Percentiles rank a stretch among this genome's conserved stretches.
Conservation (phyloP, 768 basidiomycete genomes). For the Suillus tomentosus region DNA sequence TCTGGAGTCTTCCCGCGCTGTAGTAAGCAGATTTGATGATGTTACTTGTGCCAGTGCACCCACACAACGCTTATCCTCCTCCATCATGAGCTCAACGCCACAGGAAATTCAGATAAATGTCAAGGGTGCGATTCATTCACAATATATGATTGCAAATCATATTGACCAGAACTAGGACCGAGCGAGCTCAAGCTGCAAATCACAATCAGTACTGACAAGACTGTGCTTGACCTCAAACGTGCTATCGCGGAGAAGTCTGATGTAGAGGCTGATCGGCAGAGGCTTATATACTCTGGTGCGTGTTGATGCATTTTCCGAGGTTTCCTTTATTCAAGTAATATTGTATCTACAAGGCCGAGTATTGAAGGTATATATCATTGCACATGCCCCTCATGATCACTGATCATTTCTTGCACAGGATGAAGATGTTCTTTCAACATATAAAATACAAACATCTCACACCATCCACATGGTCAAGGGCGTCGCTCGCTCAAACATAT, state of each 20-base stretch:
- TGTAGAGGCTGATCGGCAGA: conserved; percentile 83
- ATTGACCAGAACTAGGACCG: conserved; percentile 53
- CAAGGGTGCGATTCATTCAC: conserved; percentile 50
- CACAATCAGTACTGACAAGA: conserved; percentile 77
- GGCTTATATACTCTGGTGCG: conserved; percentile 90
- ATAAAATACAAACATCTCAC: conserved; percentile 89
- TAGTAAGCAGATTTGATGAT: conserved; percentile 6
- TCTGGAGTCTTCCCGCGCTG: conserved; percentile 4
- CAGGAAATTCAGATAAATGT: conserved; percentile 66
- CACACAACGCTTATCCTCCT: conserved; percentile 14
- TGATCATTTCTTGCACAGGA: conserved; percentile 48
- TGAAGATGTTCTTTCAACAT: conserved; percentile 76
- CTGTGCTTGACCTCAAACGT: conserved; percentile 88
- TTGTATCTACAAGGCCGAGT: conserved; percentile 55
- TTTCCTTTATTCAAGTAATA: not conserved
- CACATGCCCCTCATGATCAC: conserved; percentile 11
- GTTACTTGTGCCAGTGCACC: conserved; percentile 1
- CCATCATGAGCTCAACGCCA: conserved; percentile 49
- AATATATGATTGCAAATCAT: not conserved
- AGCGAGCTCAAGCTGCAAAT: conserved; percentile 93
- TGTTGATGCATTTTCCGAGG: conserved; percentile 9
- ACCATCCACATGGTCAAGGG: conserved; percentile 96
- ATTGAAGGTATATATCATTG: conserved; percentile 52
- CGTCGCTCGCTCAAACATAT: conserved; percentile 47
- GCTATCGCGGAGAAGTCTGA: conserved; percentile 85